These are phyloP conservation scores for Trichomonascaceae sp. DNA, from an alignment of 1,139 yeast genomes.

Conservation along the genomic window DNA sequence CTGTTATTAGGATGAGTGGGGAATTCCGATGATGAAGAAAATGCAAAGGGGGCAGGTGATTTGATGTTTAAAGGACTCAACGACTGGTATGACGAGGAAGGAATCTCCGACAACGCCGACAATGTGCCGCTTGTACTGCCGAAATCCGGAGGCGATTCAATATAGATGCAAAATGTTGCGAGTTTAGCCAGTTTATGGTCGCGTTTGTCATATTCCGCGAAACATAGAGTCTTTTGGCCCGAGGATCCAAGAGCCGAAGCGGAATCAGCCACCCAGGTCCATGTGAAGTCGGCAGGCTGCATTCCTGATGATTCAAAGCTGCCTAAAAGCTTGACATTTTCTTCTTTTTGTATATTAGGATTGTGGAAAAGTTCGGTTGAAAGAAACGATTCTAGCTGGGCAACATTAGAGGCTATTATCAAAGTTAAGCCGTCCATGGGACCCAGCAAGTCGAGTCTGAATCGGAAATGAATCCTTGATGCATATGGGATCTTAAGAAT, in stretches of 20 bases:
- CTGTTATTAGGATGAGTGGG: not conserved
- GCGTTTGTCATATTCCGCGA: constrained; percentile 37
- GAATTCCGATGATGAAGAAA: not conserved
- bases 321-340: constrained; percentile 35
- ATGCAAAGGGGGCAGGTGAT: not conserved
- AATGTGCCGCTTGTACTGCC: not conserved
- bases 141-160: constrained; percentile 13
- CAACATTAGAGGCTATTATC: constrained; percentile 28
- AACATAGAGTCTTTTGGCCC: constrained; percentile 24
- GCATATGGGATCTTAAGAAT: constrained; percentile 21
- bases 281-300: constrained; percentile 12
- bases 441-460: constrained; percentile 16
- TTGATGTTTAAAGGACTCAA: not conserved
- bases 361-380: constrained; percentile 36
- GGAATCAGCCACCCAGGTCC: constrained; percentile 5
- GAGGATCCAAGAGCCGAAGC: not conserved
- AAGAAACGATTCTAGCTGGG: constrained; percentile 31
- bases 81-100: not conserved
- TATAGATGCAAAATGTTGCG: constrained; percentile 33
- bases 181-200: constrained; percentile 32
- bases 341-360: constrained; percentile 37
- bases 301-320: constrained; percentile 21
- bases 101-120: not conserved
- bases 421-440: constrained; percentile 31
- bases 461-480: constrained; percentile 14